phyloP scores from a whole-genome alignment of 768 basidiomycete species.

The Leccinellum rugosiceps region DNA sequence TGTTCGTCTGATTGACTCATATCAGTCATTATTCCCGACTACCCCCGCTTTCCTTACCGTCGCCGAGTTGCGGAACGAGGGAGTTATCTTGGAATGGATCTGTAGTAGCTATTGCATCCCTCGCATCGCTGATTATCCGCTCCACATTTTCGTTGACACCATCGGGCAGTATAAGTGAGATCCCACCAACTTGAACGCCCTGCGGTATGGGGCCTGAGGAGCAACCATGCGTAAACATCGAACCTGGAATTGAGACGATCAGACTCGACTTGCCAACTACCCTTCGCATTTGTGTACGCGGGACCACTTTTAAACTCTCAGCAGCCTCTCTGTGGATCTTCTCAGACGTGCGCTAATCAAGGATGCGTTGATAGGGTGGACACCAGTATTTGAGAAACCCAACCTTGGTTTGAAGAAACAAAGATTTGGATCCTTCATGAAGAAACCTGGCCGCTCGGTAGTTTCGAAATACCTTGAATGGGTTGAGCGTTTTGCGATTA shows the following conservation, averaged over 20 bases:
- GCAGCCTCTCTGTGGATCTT: neutral
- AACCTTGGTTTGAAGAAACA: constrained; percentile 1
- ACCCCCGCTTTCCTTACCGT: neutral
- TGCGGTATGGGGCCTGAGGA: neutral
- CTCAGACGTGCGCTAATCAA: constrained; percentile 6
- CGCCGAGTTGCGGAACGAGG: neutral
- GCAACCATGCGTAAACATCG: neutral
- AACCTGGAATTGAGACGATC: neutral
- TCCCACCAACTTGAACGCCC: neutral
- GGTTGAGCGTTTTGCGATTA: constrained; percentile 1
- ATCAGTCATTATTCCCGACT: neutral
- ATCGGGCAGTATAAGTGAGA: neutral
- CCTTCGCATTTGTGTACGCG: neutral
- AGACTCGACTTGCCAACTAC: neutral
- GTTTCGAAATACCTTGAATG: neutral
- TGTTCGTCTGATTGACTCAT: neutral
- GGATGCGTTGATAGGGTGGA: neutral
- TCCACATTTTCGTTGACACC: neutral
- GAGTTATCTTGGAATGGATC: constrained; percentile 5
- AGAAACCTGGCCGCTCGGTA: neutral
- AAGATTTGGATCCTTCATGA: neutral
- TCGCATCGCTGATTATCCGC: neutral
- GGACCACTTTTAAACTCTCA: neutral
- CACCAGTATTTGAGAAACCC: neutral
- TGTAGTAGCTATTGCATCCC: neutral